Evolutionary conservation across 2,329 filamentous ascomycete genomes (phyloP).

Genomic region (Metarhizium anisopliae): DNA sequence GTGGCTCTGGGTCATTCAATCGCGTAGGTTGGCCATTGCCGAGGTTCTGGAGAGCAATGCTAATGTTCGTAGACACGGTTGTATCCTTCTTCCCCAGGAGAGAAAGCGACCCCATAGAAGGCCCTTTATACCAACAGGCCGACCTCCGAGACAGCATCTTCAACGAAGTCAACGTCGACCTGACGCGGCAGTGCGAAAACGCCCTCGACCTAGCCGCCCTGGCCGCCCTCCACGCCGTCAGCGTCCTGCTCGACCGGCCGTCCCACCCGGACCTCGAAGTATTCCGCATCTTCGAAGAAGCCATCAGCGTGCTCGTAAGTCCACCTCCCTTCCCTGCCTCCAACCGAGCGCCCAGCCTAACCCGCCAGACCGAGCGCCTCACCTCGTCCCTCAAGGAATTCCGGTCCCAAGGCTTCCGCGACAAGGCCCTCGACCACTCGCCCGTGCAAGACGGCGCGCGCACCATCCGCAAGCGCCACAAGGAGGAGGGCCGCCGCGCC

Average conservation of each 20-base stretch:
- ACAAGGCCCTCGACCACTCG: slow-evolving; percentile 31
- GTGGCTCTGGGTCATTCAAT: slow-evolving; percentile 52
- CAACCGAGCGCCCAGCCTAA: too few relatives aligned
- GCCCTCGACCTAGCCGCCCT: slow-evolving; percentile 53
- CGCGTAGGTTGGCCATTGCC: slow-evolving; percentile 27
- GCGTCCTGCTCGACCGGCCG: slow-evolving; percentile 49
- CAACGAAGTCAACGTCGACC: slow-evolving; percentile 56
- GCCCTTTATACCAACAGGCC: slow-evolving; percentile 48
- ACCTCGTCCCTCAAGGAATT: slow-evolving; percentile 54
- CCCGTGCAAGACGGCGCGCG: slow-evolving; percentile 30
- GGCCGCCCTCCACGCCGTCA: slow-evolving; percentile 52
- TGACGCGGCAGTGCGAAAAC: slow-evolving; percentile 53
- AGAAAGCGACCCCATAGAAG: slow-evolving; percentile 45
- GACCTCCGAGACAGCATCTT: slow-evolving; percentile 56
- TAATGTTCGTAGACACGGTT: slow-evolving; percentile 33
- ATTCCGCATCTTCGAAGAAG: slow-evolving; percentile 58
- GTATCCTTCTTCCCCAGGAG: slow-evolving; percentile 47
- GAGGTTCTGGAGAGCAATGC: background rate
- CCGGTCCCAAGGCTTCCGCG: slow-evolving; percentile 46
- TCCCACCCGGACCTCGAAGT: slow-evolving; percentile 54
- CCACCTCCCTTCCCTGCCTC: background rate
- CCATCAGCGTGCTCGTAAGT: slow-evolving; percentile 50
- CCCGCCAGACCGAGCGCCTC: slow-evolving; percentile 47
- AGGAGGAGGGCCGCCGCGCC: slow-evolving; percentile 31
- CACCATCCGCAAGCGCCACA: slow-evolving; percentile 29